Percentiles rank a stretch among this genome's conserved stretches.
These are phyloP conservation scores for Mucor piriformis DNA, from an alignment of 371 early-diverging fungal genomes.

Conservation along the genomic window DNA sequence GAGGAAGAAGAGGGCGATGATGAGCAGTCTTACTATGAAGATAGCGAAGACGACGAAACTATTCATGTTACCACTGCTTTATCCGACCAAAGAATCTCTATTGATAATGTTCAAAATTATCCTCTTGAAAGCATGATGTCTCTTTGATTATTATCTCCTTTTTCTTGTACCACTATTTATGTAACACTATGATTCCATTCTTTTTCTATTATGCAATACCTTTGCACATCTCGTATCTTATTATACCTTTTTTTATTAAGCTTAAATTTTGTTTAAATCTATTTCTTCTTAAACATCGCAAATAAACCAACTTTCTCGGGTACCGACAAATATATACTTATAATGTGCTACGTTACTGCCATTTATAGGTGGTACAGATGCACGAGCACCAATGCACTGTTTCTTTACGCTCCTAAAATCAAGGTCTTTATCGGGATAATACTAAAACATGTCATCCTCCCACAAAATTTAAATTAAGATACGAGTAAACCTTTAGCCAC, in stretches of 20 bases:
- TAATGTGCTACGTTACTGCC: too few relatives aligned
- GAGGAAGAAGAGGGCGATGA: constrained; percentile 9
- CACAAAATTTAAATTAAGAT: too few relatives aligned
- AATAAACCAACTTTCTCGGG: too few relatives aligned
- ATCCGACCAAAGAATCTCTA: constrained; percentile 9
- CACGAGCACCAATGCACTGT: too few relatives aligned
- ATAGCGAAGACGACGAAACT: not conserved
- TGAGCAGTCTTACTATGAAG: not conserved
- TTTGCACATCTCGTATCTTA: not conserved
- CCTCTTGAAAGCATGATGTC: not conserved
- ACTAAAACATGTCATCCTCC: too few relatives aligned
- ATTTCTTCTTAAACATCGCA: too few relatives aligned
- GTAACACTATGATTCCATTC: constrained; percentile 1
- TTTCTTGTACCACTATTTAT: not conserved
- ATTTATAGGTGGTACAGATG: too few relatives aligned
- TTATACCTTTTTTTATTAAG: not conserved
- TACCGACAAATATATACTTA: too few relatives aligned
- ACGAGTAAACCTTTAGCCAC: too few relatives aligned
- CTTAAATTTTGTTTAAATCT: not conserved
- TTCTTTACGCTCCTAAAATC: too few relatives aligned
- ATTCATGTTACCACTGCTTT: constrained; percentile 7
- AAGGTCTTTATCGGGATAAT: too few relatives aligned
- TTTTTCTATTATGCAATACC: not conserved
- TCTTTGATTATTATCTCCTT: not conserved
- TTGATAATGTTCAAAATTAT: not conserved